phyloP scores from a whole-genome alignment of 805 yeast genomes.

The Candida sakaeoensis region DNA sequence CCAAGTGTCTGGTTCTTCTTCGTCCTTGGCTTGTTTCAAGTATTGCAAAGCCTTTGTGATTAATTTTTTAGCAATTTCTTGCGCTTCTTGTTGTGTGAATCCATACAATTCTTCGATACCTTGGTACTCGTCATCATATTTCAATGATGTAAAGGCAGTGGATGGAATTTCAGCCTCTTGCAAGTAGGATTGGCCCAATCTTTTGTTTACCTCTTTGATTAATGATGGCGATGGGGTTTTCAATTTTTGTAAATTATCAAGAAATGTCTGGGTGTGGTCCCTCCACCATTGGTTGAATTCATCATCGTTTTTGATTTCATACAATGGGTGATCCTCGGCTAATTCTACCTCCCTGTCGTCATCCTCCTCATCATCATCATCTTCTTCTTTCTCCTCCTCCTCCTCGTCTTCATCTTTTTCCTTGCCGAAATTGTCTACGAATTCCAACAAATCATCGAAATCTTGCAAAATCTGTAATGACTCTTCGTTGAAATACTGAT shows the following conservation, averaged over 20 bases:
- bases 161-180: slow-evolving; percentile 65
- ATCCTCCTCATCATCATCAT: slow-evolving; percentile 17
- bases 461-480: slow-evolving; percentile 52
- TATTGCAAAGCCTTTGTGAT: slow-evolving; percentile 54
- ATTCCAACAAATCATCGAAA: slow-evolving; percentile 65
- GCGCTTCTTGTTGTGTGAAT: slow-evolving; percentile 39
- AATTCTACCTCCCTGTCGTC: slow-evolving; percentile 37
- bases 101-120: slow-evolving; percentile 31
- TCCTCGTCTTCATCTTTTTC: slow-evolving; percentile 13
- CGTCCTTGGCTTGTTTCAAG: slow-evolving; percentile 57
- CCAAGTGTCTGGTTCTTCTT: slow-evolving; percentile 77
- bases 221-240: slow-evolving; percentile 13
- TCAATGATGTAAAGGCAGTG: slow-evolving; percentile 49
- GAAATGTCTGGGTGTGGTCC: slow-evolving; percentile 34
- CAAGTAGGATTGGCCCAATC: slow-evolving; percentile 60
- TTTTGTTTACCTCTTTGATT: slow-evolving; percentile 40
- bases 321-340: slow-evolving; percentile 54
- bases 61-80: slow-evolving; percentile 43
- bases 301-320: slow-evolving; percentile 34
- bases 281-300: slow-evolving; percentile 57
- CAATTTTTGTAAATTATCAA: slow-evolving; percentile 27
- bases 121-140: slow-evolving; percentile 49
- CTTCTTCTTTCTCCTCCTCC: slow-evolving; percentile 22
- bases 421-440: slow-evolving; percentile 62
- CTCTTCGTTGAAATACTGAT: slow-evolving; percentile 35